Percentiles rank a stretch among this genome's conserved stretches.
Conservation (phyloP, 2,329 filamentous ascomycete genomes). For the Penicillium freii region DNA sequence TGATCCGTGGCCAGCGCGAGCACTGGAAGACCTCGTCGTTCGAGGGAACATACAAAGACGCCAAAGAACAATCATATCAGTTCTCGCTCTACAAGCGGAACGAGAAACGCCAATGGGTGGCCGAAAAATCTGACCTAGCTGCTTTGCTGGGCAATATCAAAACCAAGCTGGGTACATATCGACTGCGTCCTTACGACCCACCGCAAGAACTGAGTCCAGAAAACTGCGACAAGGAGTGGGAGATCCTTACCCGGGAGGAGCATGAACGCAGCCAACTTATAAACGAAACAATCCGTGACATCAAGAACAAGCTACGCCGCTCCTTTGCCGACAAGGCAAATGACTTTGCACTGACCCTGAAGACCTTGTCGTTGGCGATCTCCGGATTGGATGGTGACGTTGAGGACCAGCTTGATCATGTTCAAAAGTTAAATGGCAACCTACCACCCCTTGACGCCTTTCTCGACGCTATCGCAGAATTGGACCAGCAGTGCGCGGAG, state of each 20-base stretch:
- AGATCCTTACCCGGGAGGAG: slow-evolving; percentile 74
- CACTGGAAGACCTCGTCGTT: slow-evolving; percentile 79
- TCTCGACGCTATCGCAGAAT: slow-evolving; percentile 77
- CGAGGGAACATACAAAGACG: slow-evolving; percentile 87
- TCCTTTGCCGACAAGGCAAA: slow-evolving; percentile 98
- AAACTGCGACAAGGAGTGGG: slow-evolving; percentile 79
- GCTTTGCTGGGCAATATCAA: slow-evolving; percentile 96
- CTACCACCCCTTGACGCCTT: slow-evolving; percentile 88
- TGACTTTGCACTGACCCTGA: slow-evolving; percentile 91
- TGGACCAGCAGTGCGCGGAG: slow-evolving; percentile 87
- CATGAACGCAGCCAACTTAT: slow-evolving; percentile 88
- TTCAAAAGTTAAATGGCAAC: slow-evolving; percentile 78
- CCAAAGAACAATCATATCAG: slow-evolving; percentile 77
- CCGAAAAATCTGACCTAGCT: slow-evolving; percentile 92
- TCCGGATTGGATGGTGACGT: slow-evolving; percentile 97
- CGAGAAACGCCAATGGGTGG: slow-evolving; percentile 92
- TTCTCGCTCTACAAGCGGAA: slow-evolving; percentile 90
- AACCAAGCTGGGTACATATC: slow-evolving; percentile 94
- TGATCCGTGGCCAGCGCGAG: slow-evolving; percentile 70
- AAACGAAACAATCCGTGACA: slow-evolving; percentile 97
- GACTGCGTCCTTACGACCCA: slow-evolving; percentile 84
- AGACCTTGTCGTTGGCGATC: slow-evolving; percentile 90
- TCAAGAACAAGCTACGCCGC: slow-evolving; percentile 90
- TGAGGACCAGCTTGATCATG: slow-evolving; percentile 88
- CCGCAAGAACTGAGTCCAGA: slow-evolving; percentile 80